Percentiles rank a stretch among this genome's conserved stretches.
Conservation (phyloP, 148 eudicot species). For the Gaultheria prostrata region DNA sequence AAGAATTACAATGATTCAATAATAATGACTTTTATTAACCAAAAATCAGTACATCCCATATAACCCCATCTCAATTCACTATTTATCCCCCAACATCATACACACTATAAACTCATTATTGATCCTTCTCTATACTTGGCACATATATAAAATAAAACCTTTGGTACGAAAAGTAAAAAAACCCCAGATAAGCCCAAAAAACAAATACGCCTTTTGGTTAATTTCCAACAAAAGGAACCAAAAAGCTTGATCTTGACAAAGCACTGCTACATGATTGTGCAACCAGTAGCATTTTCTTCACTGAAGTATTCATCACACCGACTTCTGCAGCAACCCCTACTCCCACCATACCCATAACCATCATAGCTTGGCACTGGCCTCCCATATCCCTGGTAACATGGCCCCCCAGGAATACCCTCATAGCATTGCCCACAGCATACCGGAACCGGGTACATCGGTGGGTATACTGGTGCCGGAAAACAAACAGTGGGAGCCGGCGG, state of each 20-base stretch:
- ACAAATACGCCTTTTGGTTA: not conserved
- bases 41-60: not conserved
- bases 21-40: not conserved
- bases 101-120: not conserved
- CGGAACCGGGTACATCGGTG: not conserved
- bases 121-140: too few species aligned
- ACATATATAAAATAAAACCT: not conserved
- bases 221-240: not conserved
- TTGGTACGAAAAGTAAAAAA: not conserved
- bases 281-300: constrained; percentile 37
- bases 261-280: constrained; percentile 39
- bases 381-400: constrained; percentile 35
- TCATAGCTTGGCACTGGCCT: constrained; percentile 14
- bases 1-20: too few species aligned
- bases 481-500: not conserved
- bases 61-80: too few species aligned
- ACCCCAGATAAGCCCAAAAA: not conserved
- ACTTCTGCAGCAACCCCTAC: constrained; percentile 11
- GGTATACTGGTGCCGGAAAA: not conserved
- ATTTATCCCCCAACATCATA: not conserved
- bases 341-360: constrained; percentile 9
- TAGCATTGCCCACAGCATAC: constrained; percentile 20
- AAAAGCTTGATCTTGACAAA: not conserved
- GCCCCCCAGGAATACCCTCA: constrained; percentile 25
- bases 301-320: constrained; percentile 25